phyloP scores from a whole-genome alignment of 2,329 filamentous ascomycete genomes.

The Camillea tinctor region DNA sequence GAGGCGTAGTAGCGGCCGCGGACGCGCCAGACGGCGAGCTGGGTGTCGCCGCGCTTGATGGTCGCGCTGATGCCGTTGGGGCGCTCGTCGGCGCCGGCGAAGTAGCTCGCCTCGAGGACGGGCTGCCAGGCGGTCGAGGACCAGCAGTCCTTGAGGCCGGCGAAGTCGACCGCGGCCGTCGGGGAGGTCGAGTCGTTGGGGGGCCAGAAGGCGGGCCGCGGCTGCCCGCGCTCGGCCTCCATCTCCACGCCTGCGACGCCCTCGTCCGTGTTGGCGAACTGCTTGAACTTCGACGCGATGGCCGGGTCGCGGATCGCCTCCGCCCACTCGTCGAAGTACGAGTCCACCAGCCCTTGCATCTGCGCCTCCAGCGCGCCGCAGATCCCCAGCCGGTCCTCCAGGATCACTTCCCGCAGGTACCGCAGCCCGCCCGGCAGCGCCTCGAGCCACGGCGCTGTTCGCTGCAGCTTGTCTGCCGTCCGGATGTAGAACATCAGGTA shows the following conservation, averaged over 20 bases:
- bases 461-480: conserved; percentile 85
- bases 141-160: conserved; percentile 62
- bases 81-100: conserved; percentile 60
- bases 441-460: conserved; percentile 87
- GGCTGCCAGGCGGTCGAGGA: conserved; percentile 73
- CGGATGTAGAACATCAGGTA: conserved; percentile 94
- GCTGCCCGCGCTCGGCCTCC: conserved; percentile 70
- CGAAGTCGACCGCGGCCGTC: conserved; percentile 56
- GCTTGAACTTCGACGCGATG: conserved; percentile 68
- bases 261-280: conserved; percentile 84
- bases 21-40: conserved; percentile 83
- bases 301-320: conserved; percentile 72
- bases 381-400: conserved; percentile 85
- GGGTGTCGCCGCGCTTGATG: conserved; percentile 84
- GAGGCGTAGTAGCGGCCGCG: conserved; percentile 78
- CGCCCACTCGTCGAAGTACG: conserved; percentile 91
- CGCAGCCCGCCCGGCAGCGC: conserved; percentile 77
- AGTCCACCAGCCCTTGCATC: conserved; percentile 81
- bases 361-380: conserved; percentile 80
- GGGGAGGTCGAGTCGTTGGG: conserved; percentile 50
- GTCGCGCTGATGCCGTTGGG: conserved; percentile 73
- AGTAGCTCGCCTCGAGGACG: conserved; percentile 68
- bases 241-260: conserved; percentile 66
- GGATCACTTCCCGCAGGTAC: conserved; percentile 78
- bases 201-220: conserved; percentile 75